A percentile compares a stretch with the other conserved stretches of the same genome.
Evolutionary conservation across 2,329 filamentous ascomycete species (phyloP).

Genomic region (Trichophyton benhamiae): DNA sequence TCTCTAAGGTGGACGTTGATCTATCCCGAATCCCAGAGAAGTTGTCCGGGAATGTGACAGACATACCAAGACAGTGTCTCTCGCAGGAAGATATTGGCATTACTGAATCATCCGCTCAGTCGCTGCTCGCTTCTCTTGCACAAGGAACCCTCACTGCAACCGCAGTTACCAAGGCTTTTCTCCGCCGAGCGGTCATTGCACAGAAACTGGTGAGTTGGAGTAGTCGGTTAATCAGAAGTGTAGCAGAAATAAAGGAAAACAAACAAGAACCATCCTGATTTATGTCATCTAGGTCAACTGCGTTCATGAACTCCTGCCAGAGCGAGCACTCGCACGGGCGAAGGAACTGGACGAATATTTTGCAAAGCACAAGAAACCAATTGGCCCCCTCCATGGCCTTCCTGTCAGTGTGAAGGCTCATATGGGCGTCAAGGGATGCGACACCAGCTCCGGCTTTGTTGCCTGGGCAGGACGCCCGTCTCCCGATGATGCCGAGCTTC

Average conservation of each 20-base stretch:
- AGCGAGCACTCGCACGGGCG: conserved; percentile 37
- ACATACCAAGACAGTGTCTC: conserved; percentile 2
- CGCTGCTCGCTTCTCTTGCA: neutral
- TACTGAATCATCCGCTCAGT: neutral
- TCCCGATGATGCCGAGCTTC: conserved; percentile 6
- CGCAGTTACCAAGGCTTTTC: conserved; percentile 41
- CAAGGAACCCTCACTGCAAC: neutral
- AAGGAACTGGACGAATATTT: conserved; percentile 36
- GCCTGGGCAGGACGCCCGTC: conserved; percentile 48
- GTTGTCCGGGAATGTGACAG: neutral
- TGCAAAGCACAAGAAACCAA: conserved; percentile 25
- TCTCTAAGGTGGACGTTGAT: conserved; percentile 3
- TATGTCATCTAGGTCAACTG: conserved; percentile 42
- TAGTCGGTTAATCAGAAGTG: neutral
- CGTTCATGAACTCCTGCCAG: conserved; percentile 42
- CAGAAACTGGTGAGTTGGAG: conserved; percentile 35
- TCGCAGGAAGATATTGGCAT: neutral
- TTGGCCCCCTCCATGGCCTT: conserved; percentile 51
- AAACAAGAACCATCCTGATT: neutral
- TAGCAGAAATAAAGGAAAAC: neutral
- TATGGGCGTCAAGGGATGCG: conserved; percentile 35
- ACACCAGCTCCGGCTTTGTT: conserved; percentile 51
- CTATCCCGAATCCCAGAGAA: neutral
- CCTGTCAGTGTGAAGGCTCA: conserved; percentile 45
- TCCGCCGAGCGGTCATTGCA: conserved; percentile 43